phyloP scores from a whole-genome alignment of 108 stramenopile genomes.

The Skeletonema costatum region DNA sequence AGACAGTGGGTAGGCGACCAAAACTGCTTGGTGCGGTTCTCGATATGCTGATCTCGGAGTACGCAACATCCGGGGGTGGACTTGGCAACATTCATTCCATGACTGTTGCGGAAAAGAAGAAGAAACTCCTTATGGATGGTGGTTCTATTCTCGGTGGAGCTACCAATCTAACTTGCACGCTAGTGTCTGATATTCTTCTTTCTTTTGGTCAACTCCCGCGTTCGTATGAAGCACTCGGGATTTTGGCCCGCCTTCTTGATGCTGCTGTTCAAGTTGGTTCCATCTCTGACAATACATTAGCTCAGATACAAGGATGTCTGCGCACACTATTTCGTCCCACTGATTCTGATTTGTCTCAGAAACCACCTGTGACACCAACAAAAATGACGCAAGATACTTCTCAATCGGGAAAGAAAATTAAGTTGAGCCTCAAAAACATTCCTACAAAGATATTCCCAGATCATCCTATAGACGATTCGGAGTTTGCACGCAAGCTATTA shows the following conservation, averaged over 20 bases:
- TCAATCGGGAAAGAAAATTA: conserved; percentile 30
- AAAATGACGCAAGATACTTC: conserved; percentile 12
- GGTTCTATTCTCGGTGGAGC: conserved; percentile 56
- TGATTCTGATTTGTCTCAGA: conserved; percentile 39
- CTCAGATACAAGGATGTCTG: conserved; percentile 69
- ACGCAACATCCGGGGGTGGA: conserved; percentile 52
- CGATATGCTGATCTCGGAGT: conserved; percentile 77
- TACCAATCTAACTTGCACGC: conserved; percentile 70
- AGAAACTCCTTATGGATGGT: conserved; percentile 5
- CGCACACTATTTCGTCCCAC: conserved; percentile 57
- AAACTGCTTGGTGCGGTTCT: conserved; percentile 73
- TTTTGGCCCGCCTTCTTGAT: conserved; percentile 73
- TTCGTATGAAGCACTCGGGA: conserved; percentile 64
- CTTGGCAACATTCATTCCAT: conserved; percentile 7
- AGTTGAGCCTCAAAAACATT: conserved; percentile 33
- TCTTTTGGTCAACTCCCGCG: conserved; percentile 77
- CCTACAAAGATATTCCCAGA: conserved; percentile 36
- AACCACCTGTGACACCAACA: conserved; percentile 12
- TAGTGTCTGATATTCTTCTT: conserved; percentile 79
- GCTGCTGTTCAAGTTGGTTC: conserved; percentile 66
- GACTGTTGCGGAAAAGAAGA: conserved; percentile 9
- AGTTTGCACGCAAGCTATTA: conserved; percentile 66
- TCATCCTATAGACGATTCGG: conserved; percentile 31
- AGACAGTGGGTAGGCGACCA: conserved; percentile 68
- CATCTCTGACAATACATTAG: conserved; percentile 64